Conservation (phyloP, 495 filamentous ascomycete species). For the Hypoxylon fuscum region DNA sequence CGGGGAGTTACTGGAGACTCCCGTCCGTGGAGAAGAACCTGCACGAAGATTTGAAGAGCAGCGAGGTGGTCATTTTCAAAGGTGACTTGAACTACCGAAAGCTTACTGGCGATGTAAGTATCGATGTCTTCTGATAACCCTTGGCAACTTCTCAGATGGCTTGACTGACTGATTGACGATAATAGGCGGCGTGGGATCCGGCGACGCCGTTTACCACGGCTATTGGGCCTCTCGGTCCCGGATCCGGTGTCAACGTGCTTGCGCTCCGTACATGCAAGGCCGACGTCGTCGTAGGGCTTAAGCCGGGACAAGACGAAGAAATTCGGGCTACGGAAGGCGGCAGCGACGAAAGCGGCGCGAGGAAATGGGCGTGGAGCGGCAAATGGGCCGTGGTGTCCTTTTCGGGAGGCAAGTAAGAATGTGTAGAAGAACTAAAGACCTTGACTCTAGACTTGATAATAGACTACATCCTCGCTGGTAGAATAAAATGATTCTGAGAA, state of each 20-base stretch:
- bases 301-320: constrained; percentile 79
- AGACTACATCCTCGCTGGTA: constrained; percentile 15
- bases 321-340: constrained; percentile 72
- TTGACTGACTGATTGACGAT: no score
- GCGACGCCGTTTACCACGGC: constrained; percentile 87
- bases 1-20: constrained; percentile 86
- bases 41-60: constrained; percentile 79
- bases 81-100: constrained; percentile 97
- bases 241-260: constrained; percentile 81
- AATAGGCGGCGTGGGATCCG: constrained; percentile 85
- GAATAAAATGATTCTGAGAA: neutral
- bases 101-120: constrained; percentile 81
- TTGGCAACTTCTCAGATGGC: no score
- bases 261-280: constrained; percentile 95
- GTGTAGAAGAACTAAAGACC: neutral
- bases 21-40: constrained; percentile 72
- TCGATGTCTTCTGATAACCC: no score
- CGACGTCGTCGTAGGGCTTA: constrained; percentile 92
- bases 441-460: constrained; percentile 5
- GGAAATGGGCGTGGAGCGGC: constrained; percentile 97
- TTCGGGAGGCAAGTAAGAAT: constrained; percentile 55
- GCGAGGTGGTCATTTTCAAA: constrained; percentile 95
- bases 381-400: constrained; percentile 97
- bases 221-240: constrained; percentile 84
- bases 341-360: constrained; percentile 70